Conservation (phyloP, 805 yeast genomes). For the Ogataea haglerorum region DNA sequence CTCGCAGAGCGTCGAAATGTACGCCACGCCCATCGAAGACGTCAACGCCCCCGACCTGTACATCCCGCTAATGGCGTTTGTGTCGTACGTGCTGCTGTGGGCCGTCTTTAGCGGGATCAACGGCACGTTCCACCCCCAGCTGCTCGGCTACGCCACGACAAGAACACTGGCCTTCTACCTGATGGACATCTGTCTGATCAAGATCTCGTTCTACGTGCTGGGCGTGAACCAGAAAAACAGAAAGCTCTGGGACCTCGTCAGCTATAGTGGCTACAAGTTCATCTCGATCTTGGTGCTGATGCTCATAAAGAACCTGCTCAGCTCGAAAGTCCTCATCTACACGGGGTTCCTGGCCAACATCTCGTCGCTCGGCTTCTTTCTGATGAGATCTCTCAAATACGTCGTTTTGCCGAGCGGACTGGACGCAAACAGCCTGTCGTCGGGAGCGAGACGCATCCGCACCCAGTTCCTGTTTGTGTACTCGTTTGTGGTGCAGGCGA, state of each 20-base stretch:
- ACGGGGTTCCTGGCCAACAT: conserved; percentile 41
- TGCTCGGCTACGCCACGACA: conserved; percentile 82
- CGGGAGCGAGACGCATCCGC: conserved; percentile 70
- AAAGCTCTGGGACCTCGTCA: conserved; percentile 70
- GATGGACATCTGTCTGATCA: conserved; percentile 71
- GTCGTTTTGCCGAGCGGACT: conserved; percentile 62
- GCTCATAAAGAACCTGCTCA: conserved; percentile 43
- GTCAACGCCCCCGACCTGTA: conserved; percentile 95
- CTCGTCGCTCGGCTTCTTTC: conserved; percentile 59
- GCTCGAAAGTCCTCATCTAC: conserved; percentile 37
- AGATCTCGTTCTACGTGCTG: conserved; percentile 78
- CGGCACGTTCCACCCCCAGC: conserved; percentile 90
- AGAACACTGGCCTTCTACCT: conserved; percentile 80
- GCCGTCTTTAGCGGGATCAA: conserved; percentile 81
- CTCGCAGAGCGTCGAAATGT: conserved; percentile 37
- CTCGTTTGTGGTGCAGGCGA: conserved; percentile 75
- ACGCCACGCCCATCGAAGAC: conserved; percentile 79
- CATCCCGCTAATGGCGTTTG: conserved; percentile 89
- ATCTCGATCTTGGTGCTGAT: conserved; percentile 68
- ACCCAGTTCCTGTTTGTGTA: conserved; percentile 85
- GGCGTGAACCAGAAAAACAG: conserved; percentile 56
- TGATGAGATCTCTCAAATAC: conserved; percentile 67
- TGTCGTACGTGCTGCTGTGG: conserved; percentile 81
- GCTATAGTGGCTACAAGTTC: conserved; percentile 93
- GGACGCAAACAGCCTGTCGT: conserved; percentile 56